Percentiles rank a stretch among this genome's conserved stretches.
Evolutionary conservation across 2,329 filamentous ascomycete genomes (phyloP).

Genomic region (Aspergillus floridensis): DNA sequence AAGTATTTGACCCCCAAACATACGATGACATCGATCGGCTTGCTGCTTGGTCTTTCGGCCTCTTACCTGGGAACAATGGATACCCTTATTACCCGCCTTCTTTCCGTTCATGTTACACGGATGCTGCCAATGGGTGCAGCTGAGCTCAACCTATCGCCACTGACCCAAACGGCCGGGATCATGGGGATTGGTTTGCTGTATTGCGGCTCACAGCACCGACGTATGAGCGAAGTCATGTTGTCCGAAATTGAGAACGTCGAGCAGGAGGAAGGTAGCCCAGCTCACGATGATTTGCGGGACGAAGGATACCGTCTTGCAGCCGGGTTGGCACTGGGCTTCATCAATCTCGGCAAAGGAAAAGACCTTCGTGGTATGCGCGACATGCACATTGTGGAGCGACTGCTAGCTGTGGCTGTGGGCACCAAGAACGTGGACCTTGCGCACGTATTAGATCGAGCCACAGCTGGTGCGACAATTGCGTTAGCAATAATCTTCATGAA

Average conservation of each 20-base stretch:
- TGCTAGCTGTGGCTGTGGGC: constrained; percentile 80
- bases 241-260: constrained; percentile 92
- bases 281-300: constrained; percentile 77
- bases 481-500: constrained; percentile 96
- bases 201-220: constrained; percentile 89
- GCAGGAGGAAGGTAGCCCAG: constrained; percentile 65
- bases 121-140: constrained; percentile 91
- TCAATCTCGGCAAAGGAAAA: constrained; percentile 88
- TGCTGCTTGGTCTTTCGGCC: constrained; percentile 87
- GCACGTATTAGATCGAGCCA: constrained; percentile 88
- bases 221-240: constrained; percentile 99
- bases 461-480: constrained; percentile 87
- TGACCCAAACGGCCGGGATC: constrained; percentile 92
- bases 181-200: constrained; percentile 97
- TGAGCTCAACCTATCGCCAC: constrained; percentile 86
- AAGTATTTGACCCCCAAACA: constrained; percentile 99
- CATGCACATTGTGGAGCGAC: constrained; percentile 85
- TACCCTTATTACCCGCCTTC: constrained; percentile 82
- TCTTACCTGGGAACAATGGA: constrained; percentile 98
- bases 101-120: constrained; percentile 93
- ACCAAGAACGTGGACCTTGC: constrained; percentile 89
- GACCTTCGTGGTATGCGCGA: constrained; percentile 87
- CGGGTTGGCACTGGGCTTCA: constrained; percentile 87
- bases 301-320: constrained; percentile 96
- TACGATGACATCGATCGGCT: constrained; percentile 95